These are phyloP conservation scores for Aspergillus sparsus DNA, from an alignment of 495 filamentous ascomycete species.

Conservation along the genomic window DNA sequence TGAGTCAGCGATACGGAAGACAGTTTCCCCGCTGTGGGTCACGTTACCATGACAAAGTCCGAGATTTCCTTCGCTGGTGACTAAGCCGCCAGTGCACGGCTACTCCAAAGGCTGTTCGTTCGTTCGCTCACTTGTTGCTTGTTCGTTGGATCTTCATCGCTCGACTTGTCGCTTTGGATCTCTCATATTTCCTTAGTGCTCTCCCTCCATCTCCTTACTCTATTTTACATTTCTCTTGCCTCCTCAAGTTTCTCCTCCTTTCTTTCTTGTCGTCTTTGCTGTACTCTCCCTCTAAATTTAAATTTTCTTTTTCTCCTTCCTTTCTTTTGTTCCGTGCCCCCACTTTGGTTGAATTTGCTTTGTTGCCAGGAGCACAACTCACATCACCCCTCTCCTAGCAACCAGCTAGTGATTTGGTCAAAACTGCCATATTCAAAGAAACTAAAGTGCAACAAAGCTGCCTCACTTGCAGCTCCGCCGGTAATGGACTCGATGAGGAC, in stretches of 20 bases:
- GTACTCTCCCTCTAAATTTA: slow-evolving; percentile 3
- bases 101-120: not conserved
- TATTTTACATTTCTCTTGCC: slow-evolving; percentile 1
- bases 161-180: not conserved
- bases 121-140: not conserved
- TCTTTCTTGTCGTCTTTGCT: not conserved
- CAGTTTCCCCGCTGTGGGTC: slow-evolving; percentile 42
- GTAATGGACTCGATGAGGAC: slow-evolving; percentile 75
- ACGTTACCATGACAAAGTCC: slow-evolving; percentile 46
- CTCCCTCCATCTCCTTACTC: not conserved
- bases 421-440: slow-evolving; percentile 5
- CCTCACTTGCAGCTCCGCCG: slow-evolving; percentile 17
- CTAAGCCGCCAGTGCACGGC: slow-evolving; percentile 1
- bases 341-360: slow-evolving; percentile 7
- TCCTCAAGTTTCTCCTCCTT: not conserved
- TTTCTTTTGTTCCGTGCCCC: not conserved
- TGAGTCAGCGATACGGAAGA: slow-evolving; percentile 42
- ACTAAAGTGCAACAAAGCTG: slow-evolving; percentile 19
- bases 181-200: not conserved
- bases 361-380: slow-evolving; percentile 22
- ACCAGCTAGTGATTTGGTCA: not conserved
- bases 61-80: slow-evolving; percentile 10
- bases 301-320: not conserved
- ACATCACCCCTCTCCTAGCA: slow-evolving; percentile 24
- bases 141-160: not conserved